phyloP scores from a whole-genome alignment of 192 early-diverging fungal species.

The Coemansia sp. region DNA sequence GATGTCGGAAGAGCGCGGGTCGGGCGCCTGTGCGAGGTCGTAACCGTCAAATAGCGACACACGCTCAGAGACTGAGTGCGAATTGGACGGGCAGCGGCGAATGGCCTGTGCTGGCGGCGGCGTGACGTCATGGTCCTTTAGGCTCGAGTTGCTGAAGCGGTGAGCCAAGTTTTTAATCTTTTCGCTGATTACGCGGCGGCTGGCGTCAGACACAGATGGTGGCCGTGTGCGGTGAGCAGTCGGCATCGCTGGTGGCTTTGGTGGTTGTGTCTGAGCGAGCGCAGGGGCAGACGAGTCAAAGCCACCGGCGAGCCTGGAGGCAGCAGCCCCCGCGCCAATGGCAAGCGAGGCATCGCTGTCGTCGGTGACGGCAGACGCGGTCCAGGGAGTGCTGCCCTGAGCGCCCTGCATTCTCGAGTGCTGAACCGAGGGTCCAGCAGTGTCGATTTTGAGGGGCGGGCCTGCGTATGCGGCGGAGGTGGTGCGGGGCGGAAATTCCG shows the following conservation, averaged over 20 bases:
- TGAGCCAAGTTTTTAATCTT: conserved; percentile 47
- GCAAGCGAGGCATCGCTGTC: conserved; percentile 30
- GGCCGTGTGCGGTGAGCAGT: background rate
- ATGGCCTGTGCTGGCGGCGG: conserved; percentile 17
- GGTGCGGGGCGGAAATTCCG: conserved; percentile 46
- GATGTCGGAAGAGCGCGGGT: conserved; percentile 33
- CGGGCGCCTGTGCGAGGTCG: conserved; percentile 18
- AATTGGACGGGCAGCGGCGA: conserved; percentile 42
- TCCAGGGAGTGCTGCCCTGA: background rate
- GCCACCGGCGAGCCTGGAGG: conserved; percentile 10
- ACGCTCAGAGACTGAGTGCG: conserved; percentile 50
- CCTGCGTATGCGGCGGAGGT: conserved; percentile 23
- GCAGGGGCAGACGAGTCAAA: conserved; percentile 17
- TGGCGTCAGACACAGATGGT: conserved; percentile 12
- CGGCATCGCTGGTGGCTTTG: conserved; percentile 7
- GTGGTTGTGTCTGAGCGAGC: background rate
- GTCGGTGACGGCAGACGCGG: conserved; percentile 11
- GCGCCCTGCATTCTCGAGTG: conserved; percentile 7
- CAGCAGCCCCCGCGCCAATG: background rate
- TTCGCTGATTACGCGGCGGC: conserved; percentile 49
- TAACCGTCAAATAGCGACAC: conserved; percentile 46
- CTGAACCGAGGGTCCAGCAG: conserved; percentile 10
- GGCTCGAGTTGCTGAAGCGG: conserved; percentile 46
- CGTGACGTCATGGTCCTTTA: conserved; percentile 18
- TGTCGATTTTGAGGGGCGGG: conserved; percentile 30